Evolutionary conservation across 441 rosid species (phyloP).

Genomic region (Adansonia rubrostipa): DNA sequence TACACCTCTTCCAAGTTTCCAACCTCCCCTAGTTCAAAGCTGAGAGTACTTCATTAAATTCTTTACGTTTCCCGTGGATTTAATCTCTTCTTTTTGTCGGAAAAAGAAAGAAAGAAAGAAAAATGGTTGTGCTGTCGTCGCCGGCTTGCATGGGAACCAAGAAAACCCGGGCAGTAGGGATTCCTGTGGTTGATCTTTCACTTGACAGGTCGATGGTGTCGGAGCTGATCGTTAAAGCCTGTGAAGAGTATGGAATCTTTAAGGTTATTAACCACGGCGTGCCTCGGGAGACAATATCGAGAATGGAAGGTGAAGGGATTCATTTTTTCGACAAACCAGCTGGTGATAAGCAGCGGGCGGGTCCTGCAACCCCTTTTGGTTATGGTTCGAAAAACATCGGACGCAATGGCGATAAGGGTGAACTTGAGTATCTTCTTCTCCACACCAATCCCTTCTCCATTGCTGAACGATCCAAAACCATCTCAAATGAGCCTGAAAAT

Average conservation of each 20-base stretch:
- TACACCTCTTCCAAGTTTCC: too few relatives aligned
- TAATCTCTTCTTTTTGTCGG: background rate
- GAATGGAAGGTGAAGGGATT: slow-evolving; percentile 49
- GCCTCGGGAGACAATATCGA: slow-evolving; percentile 38
- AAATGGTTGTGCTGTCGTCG: slow-evolving; percentile 59
- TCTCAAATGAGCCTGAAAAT: slow-evolving; percentile 51
- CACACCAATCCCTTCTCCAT: slow-evolving; percentile 54
- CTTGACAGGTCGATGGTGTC: slow-evolving; percentile 36
- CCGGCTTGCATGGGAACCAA: slow-evolving; percentile 43
- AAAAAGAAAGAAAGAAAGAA: background rate
- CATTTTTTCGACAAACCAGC: slow-evolving; percentile 54
- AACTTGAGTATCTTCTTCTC: slow-evolving; percentile 70
- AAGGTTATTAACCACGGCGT: slow-evolving; percentile 64
- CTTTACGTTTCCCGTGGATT: background rate
- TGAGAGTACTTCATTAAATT: slow-evolving; percentile 9
- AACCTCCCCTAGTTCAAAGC: background rate
- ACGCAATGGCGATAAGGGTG: slow-evolving; percentile 67
- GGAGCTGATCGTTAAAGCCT: slow-evolving; percentile 47
- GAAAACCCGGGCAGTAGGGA: slow-evolving; percentile 53
- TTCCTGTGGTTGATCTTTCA: slow-evolving; percentile 62
- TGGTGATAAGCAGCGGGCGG: slow-evolving; percentile 51
- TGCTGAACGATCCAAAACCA: slow-evolving; percentile 55
- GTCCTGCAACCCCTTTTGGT: slow-evolving; percentile 63
- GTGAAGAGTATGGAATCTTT: slow-evolving; percentile 65
- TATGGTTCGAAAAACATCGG: slow-evolving; percentile 72